Percentiles rank a stretch among this genome's conserved stretches.
Evolutionary conservation across 2,329 filamentous ascomycete species (phyloP).

Genomic region (Cryphonectria radicalis): DNA sequence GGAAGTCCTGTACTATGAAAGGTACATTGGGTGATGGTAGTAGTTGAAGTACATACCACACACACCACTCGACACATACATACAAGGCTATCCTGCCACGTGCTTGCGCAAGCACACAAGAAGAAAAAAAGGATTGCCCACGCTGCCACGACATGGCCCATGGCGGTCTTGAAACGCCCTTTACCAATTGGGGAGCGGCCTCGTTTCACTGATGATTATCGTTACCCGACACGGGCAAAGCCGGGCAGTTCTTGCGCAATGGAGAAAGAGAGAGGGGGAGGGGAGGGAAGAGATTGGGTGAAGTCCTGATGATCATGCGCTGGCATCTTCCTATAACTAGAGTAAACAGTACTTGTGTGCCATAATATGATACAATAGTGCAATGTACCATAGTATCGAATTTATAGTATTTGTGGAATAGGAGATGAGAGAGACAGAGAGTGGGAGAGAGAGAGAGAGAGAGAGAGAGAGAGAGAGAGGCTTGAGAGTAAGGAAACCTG

Average conservation of each 20-base stretch:
- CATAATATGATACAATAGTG: not conserved
- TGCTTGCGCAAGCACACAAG: not conserved
- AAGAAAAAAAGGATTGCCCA: not conserved
- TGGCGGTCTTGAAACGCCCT: not conserved
- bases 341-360: not conserved
- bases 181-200: not conserved
- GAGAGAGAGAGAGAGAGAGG: too few species aligned
- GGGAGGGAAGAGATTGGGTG: conserved; percentile 6
- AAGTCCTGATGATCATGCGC: conserved; percentile 3
- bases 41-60: not conserved
- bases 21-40: conserved; percentile 1
- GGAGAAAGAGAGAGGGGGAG: not conserved
- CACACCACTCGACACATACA: not conserved
- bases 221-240: conserved; percentile 3
- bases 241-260: not conserved
- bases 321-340: not conserved
- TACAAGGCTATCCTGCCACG: conserved; percentile 1
- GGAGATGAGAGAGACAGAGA: not conserved
- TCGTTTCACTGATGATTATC: conserved; percentile 2
- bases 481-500: too few species aligned
- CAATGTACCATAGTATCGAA: not conserved
- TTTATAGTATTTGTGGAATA: not conserved
- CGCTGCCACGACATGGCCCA: not conserved
- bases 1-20: not conserved
- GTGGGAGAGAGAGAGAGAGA: too few species aligned